Evolutionary conservation across 2,329 filamentous ascomycete species (phyloP), one percentile per base, ranked within the genome.

Genomic region (Ceratocystis albifundus): DNA sequence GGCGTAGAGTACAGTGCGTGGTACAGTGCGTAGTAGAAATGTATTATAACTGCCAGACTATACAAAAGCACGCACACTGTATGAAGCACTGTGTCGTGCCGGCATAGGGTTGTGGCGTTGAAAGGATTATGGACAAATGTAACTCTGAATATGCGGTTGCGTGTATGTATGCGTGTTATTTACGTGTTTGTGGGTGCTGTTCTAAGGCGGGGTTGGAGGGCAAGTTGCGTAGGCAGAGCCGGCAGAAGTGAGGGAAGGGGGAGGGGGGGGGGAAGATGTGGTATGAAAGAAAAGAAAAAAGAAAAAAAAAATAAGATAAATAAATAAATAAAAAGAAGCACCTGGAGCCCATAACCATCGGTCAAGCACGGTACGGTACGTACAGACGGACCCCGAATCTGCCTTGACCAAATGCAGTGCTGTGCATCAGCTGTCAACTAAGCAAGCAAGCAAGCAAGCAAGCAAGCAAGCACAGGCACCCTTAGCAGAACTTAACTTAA

Each of bases 371-470:
- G n/a, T 25, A 1, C 44, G 15, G 15, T 48, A 22, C 8, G 10
- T 53, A 15, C 20, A 53, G 22, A 53, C 30, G 22, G 48, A 22
- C 48, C 48, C 22, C 22, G 48, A 8, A 53, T 25, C 25, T 41
- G 28, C 55, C 55, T 36, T 30, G 28, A 17, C 32, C 55, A 28
- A n/a, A 59, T 59, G n/a, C 55, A 59, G 55, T n/a, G 28, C 55
- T n/a, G 25, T 59, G 55, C 28, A 32, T 59, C 55, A 59, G 32
- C 28, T 59, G 55, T 59, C 55, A 59, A 59, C 17, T 36, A n/a
- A 59, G 17, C 55, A 59, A 7, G 55, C 55, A 59, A n/a, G n/a
- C n/a, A n/a, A 59, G 17, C 55, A n/a, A 59, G 17, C 55, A n/a
- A 59, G 17, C 55, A n/a, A 59, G 17, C 55, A 59, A 7, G 55